Evolutionary conservation across 257 asterid genomes (phyloP).

Genomic region (Solanum dulcamara): DNA sequence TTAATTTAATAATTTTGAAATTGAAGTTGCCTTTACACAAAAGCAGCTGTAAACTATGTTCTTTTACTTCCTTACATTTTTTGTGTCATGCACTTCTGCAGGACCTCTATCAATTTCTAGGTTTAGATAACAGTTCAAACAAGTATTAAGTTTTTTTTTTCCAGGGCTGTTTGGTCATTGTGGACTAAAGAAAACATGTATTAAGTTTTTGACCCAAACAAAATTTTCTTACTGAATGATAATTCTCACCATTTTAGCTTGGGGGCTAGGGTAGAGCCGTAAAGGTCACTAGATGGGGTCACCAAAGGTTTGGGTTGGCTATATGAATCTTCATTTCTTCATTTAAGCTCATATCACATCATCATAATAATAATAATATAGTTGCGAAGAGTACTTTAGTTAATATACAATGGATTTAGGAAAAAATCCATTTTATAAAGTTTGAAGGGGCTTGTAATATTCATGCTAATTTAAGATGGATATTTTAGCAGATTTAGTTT

Average conservation of each 20-base stretch:
- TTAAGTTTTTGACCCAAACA: neutral
- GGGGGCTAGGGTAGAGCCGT: neutral
- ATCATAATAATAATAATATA: neutral
- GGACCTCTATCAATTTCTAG: neutral
- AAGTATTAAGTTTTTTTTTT: neutral
- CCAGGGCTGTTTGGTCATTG: neutral
- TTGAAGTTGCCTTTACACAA: neutral
- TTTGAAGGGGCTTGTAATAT: neutral
- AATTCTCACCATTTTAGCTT: neutral
- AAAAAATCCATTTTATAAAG: neutral
- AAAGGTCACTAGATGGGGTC: neutral
- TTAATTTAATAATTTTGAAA: neutral
- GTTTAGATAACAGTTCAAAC: neutral
- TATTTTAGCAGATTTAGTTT: neutral
- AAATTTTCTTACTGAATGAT: neutral
- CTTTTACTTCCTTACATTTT: neutral
- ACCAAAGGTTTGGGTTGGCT: neutral
- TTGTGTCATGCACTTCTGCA: neutral
- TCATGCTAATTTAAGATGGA: neutral
- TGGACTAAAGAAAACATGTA: neutral
- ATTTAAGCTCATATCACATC: neutral
- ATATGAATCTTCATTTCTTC: neutral
- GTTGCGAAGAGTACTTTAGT: neutral
- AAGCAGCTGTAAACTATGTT: neutral
- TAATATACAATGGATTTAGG: neutral